These are phyloP conservation scores for Calonectria pseudoreteaudii DNA, from an alignment of 2,329 filamentous ascomycete species.

Conservation along the genomic window DNA sequence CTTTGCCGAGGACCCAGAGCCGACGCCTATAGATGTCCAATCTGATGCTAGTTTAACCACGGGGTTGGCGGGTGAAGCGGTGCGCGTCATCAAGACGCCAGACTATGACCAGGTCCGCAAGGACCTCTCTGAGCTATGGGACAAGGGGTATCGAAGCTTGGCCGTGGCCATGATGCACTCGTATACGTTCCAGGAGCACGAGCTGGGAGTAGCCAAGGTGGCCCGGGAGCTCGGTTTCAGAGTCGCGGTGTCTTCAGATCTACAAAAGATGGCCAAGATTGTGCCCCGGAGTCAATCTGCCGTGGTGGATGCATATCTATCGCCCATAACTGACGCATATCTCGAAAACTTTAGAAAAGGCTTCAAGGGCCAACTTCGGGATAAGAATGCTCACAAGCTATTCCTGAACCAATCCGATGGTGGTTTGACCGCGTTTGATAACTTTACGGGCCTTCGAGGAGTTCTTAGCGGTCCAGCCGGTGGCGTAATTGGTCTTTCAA, in stretches of 20 bases:
- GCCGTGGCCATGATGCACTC: constrained; percentile 89
- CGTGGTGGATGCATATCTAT: constrained; percentile 78
- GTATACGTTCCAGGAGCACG: constrained; percentile 87
- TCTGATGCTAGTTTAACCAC: not conserved
- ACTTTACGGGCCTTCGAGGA: constrained; percentile 72
- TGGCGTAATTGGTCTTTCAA: constrained; percentile 76
- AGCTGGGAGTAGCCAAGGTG: constrained; percentile 77
- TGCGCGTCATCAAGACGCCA: constrained; percentile 70
- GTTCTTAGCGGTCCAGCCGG: constrained; percentile 76
- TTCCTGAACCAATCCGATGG: constrained; percentile 74
- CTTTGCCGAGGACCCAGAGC: constrained; percentile 71
- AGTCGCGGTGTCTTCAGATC: constrained; percentile 74
- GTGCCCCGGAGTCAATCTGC: constrained; percentile 76
- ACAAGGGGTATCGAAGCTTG: constrained; percentile 78
- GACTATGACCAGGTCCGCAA: constrained; percentile 60
- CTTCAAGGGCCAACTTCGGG: constrained; percentile 63
- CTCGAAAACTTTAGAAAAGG: constrained; percentile 73
- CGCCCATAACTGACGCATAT: constrained; percentile 76
- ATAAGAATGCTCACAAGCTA: constrained; percentile 57
- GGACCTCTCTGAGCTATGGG: constrained; percentile 68
- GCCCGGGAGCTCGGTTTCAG: constrained; percentile 81
- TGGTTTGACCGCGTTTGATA: constrained; percentile 59
- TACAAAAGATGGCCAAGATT: constrained; percentile 76
- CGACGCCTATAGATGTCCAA: constrained; percentile 63
- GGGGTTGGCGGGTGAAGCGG: constrained; percentile 57